Percentiles rank a stretch among this genome's conserved stretches.
Evolutionary conservation across 78 protist species (phyloP).

Genomic region (Guillardia theta): DNA sequence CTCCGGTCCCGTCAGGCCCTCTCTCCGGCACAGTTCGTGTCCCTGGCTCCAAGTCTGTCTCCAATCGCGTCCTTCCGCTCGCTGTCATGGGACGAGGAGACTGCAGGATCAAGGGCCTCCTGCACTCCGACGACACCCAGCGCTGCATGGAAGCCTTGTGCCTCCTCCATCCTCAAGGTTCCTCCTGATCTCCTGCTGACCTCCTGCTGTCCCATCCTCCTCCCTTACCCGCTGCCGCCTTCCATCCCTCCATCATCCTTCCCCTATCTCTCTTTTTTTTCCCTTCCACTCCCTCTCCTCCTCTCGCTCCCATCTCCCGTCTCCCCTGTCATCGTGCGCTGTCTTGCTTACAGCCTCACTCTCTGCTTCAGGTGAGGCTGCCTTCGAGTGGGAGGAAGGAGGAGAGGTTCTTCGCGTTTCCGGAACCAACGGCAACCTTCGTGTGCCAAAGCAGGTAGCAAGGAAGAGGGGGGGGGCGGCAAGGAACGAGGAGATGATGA

Average conservation of each 20-base stretch:
- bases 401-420: neutral
- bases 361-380: too few relatives aligned
- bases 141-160: constrained; percentile 35
- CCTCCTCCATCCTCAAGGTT: neutral
- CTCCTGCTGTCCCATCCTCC: too few relatives aligned
- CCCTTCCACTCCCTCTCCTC: too few relatives aligned
- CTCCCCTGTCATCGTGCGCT: too few relatives aligned
- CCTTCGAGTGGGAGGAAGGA: constrained; percentile 45
- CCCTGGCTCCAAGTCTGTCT: constrained; percentile 75
- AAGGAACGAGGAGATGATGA: neutral
- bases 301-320: too few relatives aligned
- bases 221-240: too few relatives aligned
- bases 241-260: too few relatives aligned
- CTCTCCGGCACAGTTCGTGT: constrained; percentile 46
- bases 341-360: too few relatives aligned
- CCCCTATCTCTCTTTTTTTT: too few relatives aligned
- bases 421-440: neutral
- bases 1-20: neutral
- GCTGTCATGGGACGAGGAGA: constrained; percentile 62
- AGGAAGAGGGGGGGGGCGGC: neutral
- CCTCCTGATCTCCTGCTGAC: neutral
- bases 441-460: neutral
- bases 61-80: constrained; percentile 72
- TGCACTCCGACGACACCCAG: constrained; percentile 78
- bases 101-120: constrained; percentile 55